Conservation (phyloP, 2,329 filamentous ascomycete genomes). For the Nigrospora sphaerica region DNA sequence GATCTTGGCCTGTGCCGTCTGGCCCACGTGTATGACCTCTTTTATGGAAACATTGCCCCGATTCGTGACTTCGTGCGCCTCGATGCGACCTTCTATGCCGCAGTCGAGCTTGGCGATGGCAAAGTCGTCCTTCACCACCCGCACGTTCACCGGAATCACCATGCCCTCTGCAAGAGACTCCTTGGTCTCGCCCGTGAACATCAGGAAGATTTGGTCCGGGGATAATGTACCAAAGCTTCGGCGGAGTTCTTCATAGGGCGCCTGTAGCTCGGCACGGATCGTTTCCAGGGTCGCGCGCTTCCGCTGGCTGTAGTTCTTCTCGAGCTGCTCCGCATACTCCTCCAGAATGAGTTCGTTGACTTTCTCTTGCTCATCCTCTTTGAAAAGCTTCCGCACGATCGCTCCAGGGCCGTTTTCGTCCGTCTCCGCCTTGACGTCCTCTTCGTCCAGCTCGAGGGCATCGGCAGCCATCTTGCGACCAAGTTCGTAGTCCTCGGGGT, state of each 20-base stretch:
- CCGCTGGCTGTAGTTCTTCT: conserved; percentile 85
- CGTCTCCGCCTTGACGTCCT: conserved; percentile 91
- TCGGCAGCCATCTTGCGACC: conserved; percentile 98
- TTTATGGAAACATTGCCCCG: conserved; percentile 58
- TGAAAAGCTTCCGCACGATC: conserved; percentile 90
- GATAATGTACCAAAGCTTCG: conserved; percentile 66
- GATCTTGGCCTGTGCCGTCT: conserved; percentile 84
- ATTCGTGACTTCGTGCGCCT: conserved; percentile 73
- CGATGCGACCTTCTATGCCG: conserved; percentile 83
- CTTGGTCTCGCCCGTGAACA: conserved; percentile 89
- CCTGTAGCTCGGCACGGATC: conserved; percentile 86
- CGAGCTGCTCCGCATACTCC: conserved; percentile 92
- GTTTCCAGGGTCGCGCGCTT: conserved; percentile 95
- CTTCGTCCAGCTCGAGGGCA: conserved; percentile 91
- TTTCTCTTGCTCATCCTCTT: conserved; percentile 86
- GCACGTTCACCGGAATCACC: conserved; percentile 85
- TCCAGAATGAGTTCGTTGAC: conserved; percentile 95
- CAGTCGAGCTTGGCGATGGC: conserved; percentile 91
- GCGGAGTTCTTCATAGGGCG: conserved; percentile 89
- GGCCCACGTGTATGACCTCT: conserved; percentile 68
- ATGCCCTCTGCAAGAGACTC: conserved; percentile 81
- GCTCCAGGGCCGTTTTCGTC: conserved; percentile 85
- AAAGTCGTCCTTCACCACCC: conserved; percentile 84
- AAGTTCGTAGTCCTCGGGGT: conserved; percentile 97
- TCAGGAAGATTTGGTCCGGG: conserved; percentile 82